Evolutionary conservation across 2,329 filamentous ascomycete species (phyloP), one percentile per base, ranked within the genome.

Genomic region (Colletotrichum sublineola): DNA sequence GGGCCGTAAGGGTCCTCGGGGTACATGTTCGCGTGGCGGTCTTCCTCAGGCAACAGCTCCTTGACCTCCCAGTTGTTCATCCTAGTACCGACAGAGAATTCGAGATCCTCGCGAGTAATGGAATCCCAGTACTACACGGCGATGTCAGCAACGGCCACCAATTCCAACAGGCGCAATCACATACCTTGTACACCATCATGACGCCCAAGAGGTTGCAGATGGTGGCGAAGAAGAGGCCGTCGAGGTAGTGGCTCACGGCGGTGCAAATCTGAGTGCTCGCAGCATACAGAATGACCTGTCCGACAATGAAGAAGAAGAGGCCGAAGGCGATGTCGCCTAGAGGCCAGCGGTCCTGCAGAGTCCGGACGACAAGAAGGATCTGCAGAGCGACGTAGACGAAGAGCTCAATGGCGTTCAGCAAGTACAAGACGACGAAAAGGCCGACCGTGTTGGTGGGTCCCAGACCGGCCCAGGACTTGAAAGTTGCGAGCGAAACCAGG

Each of bases 161-260:
- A 5, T 1, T 12, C 36, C n/a, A 55, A 52, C 44, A 52, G 62
- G n/a, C 20, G 68, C 48, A 24, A 38, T 46, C 29, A 77, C 83
- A 65, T 83, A 88, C 94, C 92, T 99, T 99, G 89, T 99, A 99
- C 48, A 99, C 92, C 96, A 98, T 99, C 96, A 99, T 99, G 73
- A 99, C 96, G 15, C 92, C 94, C 55, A 99, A 86, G 56, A 99
- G 84, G 80, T 99, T 99, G 86, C 95, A 96, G 67, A 96, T 91
- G 0, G 96, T 98, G 5, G 95, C 94, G 79, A 99, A 95, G 85
- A 98, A 97, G 60, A 98, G 84, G 0, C 96, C 96, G 79, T 99
- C 96, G 61, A 99, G 84, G 80, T 98, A 99, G 82, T 99, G 96
- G 82, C 94, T 91, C 50, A 95, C 91, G 58, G 90, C 89, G 63